These are phyloP conservation scores for Stachybotrys chartarum DNA, from an alignment of 2,329 filamentous ascomycete genomes.

Conservation along the genomic window DNA sequence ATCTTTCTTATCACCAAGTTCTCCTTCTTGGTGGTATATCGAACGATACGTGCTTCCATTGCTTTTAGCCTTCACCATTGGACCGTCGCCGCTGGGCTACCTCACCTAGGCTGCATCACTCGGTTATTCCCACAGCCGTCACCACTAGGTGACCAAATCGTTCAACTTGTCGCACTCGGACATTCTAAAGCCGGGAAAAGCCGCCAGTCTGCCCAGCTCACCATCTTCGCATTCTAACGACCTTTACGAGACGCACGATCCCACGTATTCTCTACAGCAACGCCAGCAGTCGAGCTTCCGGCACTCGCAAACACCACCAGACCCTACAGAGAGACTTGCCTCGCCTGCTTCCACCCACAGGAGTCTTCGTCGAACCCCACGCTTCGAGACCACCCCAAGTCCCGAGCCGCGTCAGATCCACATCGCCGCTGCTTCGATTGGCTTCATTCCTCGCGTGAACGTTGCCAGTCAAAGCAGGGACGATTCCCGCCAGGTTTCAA, in stretches of 20 bases:
- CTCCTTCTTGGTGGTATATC: not conserved
- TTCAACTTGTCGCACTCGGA: constrained; percentile 40
- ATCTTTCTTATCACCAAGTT: not conserved
- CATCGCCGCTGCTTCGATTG: constrained; percentile 39
- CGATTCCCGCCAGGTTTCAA: constrained; percentile 5
- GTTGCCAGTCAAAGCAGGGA: constrained; percentile 9
- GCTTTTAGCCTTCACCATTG: not conserved
- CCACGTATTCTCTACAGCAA: constrained; percentile 34
- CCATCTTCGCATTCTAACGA: constrained; percentile 36
- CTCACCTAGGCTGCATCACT: not conserved
- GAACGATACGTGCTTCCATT: too few species aligned
- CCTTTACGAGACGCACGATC: constrained; percentile 48
- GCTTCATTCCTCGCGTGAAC: constrained; percentile 34
- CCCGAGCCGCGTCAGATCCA: constrained; percentile 36
- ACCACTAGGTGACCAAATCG: constrained; percentile 25
- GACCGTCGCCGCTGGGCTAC: not conserved
- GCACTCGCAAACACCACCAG: constrained; percentile 19
- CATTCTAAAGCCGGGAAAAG: constrained; percentile 24
- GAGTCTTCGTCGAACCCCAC: constrained; percentile 44
- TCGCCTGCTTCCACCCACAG: constrained; percentile 39
- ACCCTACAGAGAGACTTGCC: constrained; percentile 31
- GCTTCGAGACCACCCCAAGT: constrained; percentile 36
- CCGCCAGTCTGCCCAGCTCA: constrained; percentile 40
- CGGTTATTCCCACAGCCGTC: constrained; percentile 4
- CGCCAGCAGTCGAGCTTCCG: constrained; percentile 29